These are phyloP conservation scores for Kwoniella newhampshirensis DNA, from an alignment of 768 basidiomycete genomes.

Conservation along the genomic window DNA sequence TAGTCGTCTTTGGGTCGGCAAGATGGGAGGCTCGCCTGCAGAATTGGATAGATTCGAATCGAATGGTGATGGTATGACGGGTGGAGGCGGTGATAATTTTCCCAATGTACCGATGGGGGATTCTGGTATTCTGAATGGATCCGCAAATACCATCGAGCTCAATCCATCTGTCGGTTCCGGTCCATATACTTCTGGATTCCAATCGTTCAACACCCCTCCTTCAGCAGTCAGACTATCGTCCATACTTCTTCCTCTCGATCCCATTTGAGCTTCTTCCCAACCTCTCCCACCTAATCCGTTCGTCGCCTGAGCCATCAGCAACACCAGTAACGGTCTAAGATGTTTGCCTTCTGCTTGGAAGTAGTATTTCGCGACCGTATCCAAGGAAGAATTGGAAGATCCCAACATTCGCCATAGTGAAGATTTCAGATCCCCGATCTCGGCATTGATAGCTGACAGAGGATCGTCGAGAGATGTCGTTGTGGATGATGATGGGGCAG, in stretches of 20 bases:
- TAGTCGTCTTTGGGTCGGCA: slow-evolving; percentile 86
- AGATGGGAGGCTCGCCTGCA: slow-evolving; percentile 54
- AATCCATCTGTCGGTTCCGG: slow-evolving; percentile 25
- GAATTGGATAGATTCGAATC: slow-evolving; percentile 33
- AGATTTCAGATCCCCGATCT: slow-evolving; percentile 69
- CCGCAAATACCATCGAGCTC: slow-evolving; percentile 34
- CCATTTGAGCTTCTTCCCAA: slow-evolving; percentile 44
- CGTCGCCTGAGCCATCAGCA: slow-evolving; percentile 86
- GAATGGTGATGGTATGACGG: slow-evolving; percentile 31
- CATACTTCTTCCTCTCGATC: slow-evolving; percentile 59
- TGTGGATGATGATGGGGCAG: slow-evolving; percentile 14
- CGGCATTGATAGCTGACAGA: slow-evolving; percentile 60
- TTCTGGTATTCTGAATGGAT: slow-evolving; percentile 42
- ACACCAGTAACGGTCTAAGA: slow-evolving; percentile 80
- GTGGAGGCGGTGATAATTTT: slow-evolving; percentile 3
- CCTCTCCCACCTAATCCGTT: slow-evolving; percentile 74
- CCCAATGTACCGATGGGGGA: not conserved
- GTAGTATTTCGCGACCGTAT: slow-evolving; percentile 86
- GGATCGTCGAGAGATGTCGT: slow-evolving; percentile 28
- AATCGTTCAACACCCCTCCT: slow-evolving; percentile 79
- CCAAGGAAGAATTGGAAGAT: slow-evolving; percentile 81
- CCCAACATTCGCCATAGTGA: slow-evolving; percentile 77
- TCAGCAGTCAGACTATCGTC: slow-evolving; percentile 75
- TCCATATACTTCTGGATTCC: slow-evolving; percentile 63
- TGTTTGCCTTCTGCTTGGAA: slow-evolving; percentile 79